Evolutionary conservation across 2,329 filamentous ascomycete genomes (phyloP).

Genomic region (Sporothrix humicola): DNA sequence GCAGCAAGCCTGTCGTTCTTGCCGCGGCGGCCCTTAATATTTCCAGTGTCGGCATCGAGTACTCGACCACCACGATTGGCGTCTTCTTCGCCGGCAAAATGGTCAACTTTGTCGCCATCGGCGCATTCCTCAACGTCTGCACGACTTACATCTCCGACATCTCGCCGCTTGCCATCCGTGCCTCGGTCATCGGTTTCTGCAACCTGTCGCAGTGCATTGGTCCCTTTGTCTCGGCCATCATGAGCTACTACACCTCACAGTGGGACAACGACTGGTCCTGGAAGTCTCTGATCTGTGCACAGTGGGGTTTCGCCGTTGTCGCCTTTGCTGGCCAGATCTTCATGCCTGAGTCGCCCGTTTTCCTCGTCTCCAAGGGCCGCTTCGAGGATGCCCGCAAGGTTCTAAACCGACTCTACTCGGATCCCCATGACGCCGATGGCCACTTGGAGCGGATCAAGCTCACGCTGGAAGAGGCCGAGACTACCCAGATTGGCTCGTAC

Average conservation of each 20-base stretch:
- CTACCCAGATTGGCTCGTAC: slow-evolving; percentile 44
- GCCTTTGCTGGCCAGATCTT: slow-evolving; percentile 53
- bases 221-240: slow-evolving; percentile 39
- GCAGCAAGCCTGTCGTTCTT: slow-evolving; percentile 20
- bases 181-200: slow-evolving; percentile 30
- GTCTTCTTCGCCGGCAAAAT: slow-evolving; percentile 34
- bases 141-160: slow-evolving; percentile 35
- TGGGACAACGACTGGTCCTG: slow-evolving; percentile 54
- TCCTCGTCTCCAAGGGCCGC: slow-evolving; percentile 26
- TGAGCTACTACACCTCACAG: slow-evolving; percentile 38
- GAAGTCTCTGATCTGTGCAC: slow-evolving; percentile 54
- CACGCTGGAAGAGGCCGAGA: slow-evolving; percentile 61
- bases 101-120: slow-evolving; percentile 31
- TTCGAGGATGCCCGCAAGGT: slow-evolving; percentile 44
- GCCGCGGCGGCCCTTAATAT: slow-evolving; percentile 20
- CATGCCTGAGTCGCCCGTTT: slow-evolving; percentile 38
- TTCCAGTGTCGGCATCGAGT: slow-evolving; percentile 31
- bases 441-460: slow-evolving; percentile 54
- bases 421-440: slow-evolving; percentile 27
- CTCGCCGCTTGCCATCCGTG: slow-evolving; percentile 35
- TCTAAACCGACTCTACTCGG: slow-evolving; percentile 26
- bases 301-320: slow-evolving; percentile 56
- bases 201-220: slow-evolving; percentile 34
- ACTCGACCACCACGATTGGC: slow-evolving; percentile 28
- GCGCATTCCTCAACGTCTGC: slow-evolving; percentile 29